These are phyloP conservation scores for Nitzschia inconspicua DNA, from an alignment of 108 stramenopile genomes.

Conservation along the genomic window DNA sequence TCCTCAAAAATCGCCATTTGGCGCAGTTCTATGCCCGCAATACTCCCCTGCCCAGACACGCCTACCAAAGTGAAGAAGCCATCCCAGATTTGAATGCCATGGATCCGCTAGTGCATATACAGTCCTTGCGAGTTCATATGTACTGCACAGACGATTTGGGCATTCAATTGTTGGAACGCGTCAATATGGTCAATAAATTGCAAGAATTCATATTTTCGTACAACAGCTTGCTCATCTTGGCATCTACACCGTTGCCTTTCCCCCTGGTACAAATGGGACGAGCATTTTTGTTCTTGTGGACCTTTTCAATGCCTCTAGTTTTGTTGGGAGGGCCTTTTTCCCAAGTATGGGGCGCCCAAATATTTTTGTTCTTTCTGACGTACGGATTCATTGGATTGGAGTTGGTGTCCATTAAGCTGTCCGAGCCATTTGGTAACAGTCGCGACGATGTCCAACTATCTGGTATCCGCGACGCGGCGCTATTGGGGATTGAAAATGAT, in stretches of 20 bases:
- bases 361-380: slow-evolving; percentile 54
- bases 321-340: slow-evolving; percentile 21
- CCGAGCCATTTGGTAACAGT: slow-evolving; percentile 42
- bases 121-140: slow-evolving; percentile 48
- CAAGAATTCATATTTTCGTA: slow-evolving; percentile 38
- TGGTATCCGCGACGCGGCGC: slow-evolving; percentile 37
- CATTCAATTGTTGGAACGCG: slow-evolving; percentile 38
- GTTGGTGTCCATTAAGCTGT: slow-evolving; percentile 43
- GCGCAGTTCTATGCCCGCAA: slow-evolving; percentile 7
- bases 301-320: slow-evolving; percentile 43
- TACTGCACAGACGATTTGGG: slow-evolving; percentile 3
- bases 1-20: neutral
- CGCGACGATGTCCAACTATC: slow-evolving; percentile 36
- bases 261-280: slow-evolving; percentile 61
- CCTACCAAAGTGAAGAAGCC: neutral
- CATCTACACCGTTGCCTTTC: slow-evolving; percentile 56
- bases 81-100: too few relatives aligned
- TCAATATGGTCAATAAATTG: slow-evolving; percentile 38
- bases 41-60: neutral
- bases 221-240: slow-evolving; percentile 27
- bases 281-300: slow-evolving; percentile 55
- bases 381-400: slow-evolving; percentile 66
- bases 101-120: slow-evolving; percentile 41
- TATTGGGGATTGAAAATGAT: slow-evolving; percentile 37
- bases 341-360: neutral